Percentiles rank a stretch among this genome's conserved stretches.
Evolutionary conservation across 345 rosid genomes (phyloP).

Genomic region (Brassica cretica): DNA sequence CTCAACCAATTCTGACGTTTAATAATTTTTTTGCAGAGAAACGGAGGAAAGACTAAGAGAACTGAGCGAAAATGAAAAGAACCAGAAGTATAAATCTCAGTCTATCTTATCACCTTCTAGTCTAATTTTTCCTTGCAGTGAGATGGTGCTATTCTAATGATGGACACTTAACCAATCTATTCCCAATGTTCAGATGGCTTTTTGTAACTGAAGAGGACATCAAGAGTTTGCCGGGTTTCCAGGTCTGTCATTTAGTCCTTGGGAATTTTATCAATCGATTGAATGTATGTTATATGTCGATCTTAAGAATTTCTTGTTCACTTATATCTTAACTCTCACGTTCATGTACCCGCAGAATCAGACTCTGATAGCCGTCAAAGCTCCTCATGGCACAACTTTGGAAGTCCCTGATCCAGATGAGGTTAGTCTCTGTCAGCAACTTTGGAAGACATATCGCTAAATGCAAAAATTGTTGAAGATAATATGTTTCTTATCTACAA

Average conservation of each 20-base stretch:
- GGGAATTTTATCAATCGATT: neutral
- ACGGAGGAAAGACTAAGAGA: constrained; percentile 72
- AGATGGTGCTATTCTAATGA: constrained; percentile 23
- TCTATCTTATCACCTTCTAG: constrained; percentile 1
- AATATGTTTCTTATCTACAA: constrained; percentile 29
- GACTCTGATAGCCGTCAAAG: constrained; percentile 94
- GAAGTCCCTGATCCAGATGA: constrained; percentile 97
- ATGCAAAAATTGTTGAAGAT: constrained; percentile 23
- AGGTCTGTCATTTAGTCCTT: constrained; percentile 44
- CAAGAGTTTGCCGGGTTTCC: constrained; percentile 73
- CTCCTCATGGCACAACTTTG: constrained; percentile 97
- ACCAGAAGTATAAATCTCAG: constrained; percentile 57
- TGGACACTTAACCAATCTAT: constrained; percentile 28
- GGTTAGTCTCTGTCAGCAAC: constrained; percentile 48
- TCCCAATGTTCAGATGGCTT: constrained; percentile 71
- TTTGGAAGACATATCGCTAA: constrained; percentile 20
- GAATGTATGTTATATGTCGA: neutral
- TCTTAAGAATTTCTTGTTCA: constrained; percentile 25
- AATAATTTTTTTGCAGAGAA: constrained; percentile 54
- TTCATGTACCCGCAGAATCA: constrained; percentile 59
- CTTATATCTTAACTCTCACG: constrained; percentile 26
- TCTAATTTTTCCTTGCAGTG: constrained; percentile 7
- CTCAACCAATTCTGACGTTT: constrained; percentile 42
- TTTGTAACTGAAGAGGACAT: constrained; percentile 91
- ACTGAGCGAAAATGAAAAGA: constrained; percentile 79